Evolutionary conservation across 139 green algal genomes (phyloP).

Genomic region (Chlorokybus atmophyticus): DNA sequence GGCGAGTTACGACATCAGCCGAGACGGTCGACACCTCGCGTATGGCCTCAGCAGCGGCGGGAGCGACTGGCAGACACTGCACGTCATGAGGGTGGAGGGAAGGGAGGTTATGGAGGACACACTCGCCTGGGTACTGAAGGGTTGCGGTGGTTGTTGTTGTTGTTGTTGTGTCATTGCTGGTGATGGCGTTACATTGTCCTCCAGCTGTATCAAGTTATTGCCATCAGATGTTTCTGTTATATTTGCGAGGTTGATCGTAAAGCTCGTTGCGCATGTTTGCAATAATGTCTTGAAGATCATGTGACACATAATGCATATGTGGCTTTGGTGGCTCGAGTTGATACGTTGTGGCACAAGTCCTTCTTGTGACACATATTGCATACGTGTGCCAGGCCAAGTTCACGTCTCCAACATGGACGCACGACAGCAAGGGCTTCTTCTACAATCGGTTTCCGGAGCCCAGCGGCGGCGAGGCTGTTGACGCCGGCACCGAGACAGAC

Average conservation of each 20-base stretch:
- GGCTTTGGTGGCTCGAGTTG: too few relatives aligned
- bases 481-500: conserved; percentile 72
- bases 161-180: too few relatives aligned
- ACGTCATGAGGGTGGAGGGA: conserved; percentile 16
- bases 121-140: conserved; percentile 40
- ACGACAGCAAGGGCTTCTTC: conserved; percentile 82
- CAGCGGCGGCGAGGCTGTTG: conserved; percentile 12
- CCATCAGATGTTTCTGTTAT: too few relatives aligned
- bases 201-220: too few relatives aligned
- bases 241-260: too few relatives aligned
- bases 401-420: conserved; percentile 64
- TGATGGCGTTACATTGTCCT: too few relatives aligned
- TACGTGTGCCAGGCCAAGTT: conserved; percentile 69
- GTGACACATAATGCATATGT: too few relatives aligned
- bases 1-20: conserved; percentile 41
- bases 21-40: conserved; percentile 52
- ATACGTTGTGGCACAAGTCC: too few relatives aligned
- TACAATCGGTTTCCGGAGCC: conserved; percentile 56
- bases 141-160: too few relatives aligned
- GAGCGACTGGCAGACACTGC: conserved; percentile 24
- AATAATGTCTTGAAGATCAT: too few relatives aligned
- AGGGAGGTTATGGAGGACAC: conserved; percentile 45
- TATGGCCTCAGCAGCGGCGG: conserved; percentile 60
- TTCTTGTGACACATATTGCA: too few relatives aligned
- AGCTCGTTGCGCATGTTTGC: too few relatives aligned